These are phyloP conservation scores for Aspergillus bombycis DNA, from an alignment of 2,329 filamentous ascomycete species.

Conservation along the genomic window DNA sequence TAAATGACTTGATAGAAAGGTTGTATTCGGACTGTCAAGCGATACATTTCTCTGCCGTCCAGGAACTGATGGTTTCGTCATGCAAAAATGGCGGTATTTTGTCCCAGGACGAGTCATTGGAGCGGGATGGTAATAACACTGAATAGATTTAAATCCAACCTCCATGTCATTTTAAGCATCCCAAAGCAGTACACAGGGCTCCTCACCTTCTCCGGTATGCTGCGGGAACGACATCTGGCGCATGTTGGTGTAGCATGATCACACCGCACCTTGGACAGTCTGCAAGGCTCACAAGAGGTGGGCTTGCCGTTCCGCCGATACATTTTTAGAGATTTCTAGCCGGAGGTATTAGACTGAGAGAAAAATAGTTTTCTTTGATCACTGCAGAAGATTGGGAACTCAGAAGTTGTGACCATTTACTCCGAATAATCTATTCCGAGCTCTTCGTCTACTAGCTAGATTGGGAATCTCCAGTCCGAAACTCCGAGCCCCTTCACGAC, in stretches of 20 bases:
- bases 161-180: neutral
- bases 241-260: slow-evolving; percentile 10
- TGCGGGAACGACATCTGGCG: neutral
- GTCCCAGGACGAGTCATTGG: neutral
- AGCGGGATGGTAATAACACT: neutral
- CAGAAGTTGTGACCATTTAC: neutral
- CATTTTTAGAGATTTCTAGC: neutral
- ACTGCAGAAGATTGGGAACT: neutral
- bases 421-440: neutral
- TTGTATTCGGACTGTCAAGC: neutral
- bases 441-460: neutral
- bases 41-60: neutral
- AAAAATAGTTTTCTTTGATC: neutral
- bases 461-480: neutral
- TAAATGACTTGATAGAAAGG: neutral
- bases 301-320: slow-evolving; percentile 8
- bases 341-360: neutral
- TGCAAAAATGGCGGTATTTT: neutral
- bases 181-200: neutral
- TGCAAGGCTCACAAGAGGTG: slow-evolving; percentile 6
- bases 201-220: neutral
- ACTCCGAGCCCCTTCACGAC: neutral
- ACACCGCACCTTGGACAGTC: slow-evolving; percentile 7
- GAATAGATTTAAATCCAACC: neutral
- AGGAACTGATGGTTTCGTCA: neutral